Evolutionary conservation across 2,329 filamentous ascomycete species (phyloP), one percentile per base, ranked within the genome.

Genomic region (Coniochaeta prunicola): DNA sequence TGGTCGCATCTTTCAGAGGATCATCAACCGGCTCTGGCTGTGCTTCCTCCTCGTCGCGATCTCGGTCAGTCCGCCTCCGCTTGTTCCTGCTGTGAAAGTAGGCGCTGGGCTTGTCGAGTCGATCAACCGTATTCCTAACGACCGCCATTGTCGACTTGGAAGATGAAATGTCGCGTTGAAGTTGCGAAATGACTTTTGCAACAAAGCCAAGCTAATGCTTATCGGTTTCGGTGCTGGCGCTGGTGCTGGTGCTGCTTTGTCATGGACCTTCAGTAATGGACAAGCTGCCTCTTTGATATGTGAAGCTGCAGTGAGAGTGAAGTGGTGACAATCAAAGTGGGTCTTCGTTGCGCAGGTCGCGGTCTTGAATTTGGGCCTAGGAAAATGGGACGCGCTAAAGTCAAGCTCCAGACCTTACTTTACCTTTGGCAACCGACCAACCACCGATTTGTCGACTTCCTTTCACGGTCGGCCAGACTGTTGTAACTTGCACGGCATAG

Each of bases 21-120:
- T 96, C 91, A 61, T 91, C 87, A 62, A 90, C 86, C 50, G 83
- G 76, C 15, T 77, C 72, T 26, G 71, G 69, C 58, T 76, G 74
- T 62, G 73, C 77, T 31, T 75, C 76, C 53, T 81, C 78, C 36
- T 82, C 79, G 57, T 85, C 81, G 53, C 80, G 82, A 64, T 89
- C 82, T 64, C 83, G 80, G 53, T 81, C 81, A 66, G 79, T 78
- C 73, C 85, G 86, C 70, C 85, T 85, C 70, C 86, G 86, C 76
- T 91, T 92, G 74, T 89, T 89, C 77, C 90, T 90, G 76, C 83
- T 87, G 63, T 86, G 82, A 69, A 92, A 96, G 77, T 99, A 99
- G 67, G 93, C 92, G 72, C 93, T 97, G 19, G 94, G 93, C 75
- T 88, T 89, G 75, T 99, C 94, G 63, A 99, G 85, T 61, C 94